Conservation (phyloP, 2,329 filamentous ascomycete genomes). For the Helicocarpus griseus region DNA sequence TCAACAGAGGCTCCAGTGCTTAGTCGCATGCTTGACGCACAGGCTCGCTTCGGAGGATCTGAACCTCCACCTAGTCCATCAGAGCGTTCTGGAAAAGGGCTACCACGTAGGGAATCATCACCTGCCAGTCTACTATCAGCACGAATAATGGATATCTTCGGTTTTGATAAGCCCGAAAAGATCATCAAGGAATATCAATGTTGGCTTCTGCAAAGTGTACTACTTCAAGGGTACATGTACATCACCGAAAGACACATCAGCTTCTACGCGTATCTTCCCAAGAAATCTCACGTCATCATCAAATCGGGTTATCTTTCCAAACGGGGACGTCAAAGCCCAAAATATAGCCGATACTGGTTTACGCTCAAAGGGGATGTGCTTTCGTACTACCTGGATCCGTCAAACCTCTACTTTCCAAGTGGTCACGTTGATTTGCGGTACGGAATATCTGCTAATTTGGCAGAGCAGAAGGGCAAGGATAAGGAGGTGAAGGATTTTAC, state of each 20-base stretch:
- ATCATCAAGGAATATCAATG: slow-evolving; percentile 88
- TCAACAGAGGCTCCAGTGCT: slow-evolving; percentile 59
- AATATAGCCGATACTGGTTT: slow-evolving; percentile 89
- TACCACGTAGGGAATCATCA: slow-evolving; percentile 39
- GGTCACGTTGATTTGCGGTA: slow-evolving; percentile 89
- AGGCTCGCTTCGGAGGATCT: slow-evolving; percentile 45
- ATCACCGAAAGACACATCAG: slow-evolving; percentile 88
- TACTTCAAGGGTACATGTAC: slow-evolving; percentile 92
- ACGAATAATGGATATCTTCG: slow-evolving; percentile 73
- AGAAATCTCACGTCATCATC: slow-evolving; percentile 67
- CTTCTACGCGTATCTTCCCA: slow-evolving; percentile 95
- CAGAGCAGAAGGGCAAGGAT: slow-evolving; percentile 55
- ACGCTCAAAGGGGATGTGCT: slow-evolving; percentile 83
- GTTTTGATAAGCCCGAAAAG: slow-evolving; percentile 70
- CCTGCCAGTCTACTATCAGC: slow-evolving; percentile 53
- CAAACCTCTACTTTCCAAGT: slow-evolving; percentile 81
- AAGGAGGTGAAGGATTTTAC: slow-evolving; percentile 69
- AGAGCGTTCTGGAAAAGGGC: background rate
- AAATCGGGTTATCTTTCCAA: slow-evolving; percentile 88
- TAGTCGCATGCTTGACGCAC: slow-evolving; percentile 66
- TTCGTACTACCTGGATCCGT: slow-evolving; percentile 75
- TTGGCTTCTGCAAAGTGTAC: slow-evolving; percentile 81
- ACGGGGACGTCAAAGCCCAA: slow-evolving; percentile 76
- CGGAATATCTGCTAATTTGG: slow-evolving; percentile 73
- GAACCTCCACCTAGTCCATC: background rate